Percentiles rank a stretch among this genome's conserved stretches.
Evolutionary conservation across 2,329 filamentous ascomycete species (phyloP).

Genomic region (Dothistroma septosporum): DNA sequence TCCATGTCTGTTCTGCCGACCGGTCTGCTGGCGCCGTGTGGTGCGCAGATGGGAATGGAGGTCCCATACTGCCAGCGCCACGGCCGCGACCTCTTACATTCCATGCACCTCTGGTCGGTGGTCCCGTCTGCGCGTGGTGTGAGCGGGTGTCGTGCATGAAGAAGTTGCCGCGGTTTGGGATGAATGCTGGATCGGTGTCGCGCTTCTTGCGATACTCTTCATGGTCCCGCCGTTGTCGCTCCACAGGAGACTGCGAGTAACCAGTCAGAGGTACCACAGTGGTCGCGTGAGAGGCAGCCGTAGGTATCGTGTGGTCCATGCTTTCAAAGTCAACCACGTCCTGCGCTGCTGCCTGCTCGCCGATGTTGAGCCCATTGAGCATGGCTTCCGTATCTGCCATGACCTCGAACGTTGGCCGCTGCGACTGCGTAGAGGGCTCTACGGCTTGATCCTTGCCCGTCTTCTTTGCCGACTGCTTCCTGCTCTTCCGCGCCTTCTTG

Average conservation of each 20-base stretch:
- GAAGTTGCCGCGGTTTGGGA: slow-evolving; percentile 89
- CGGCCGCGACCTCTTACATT: slow-evolving; percentile 58
- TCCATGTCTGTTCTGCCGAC: slow-evolving; percentile 73
- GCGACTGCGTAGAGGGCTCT: slow-evolving; percentile 22
- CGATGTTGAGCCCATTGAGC: slow-evolving; percentile 55
- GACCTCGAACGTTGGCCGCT: slow-evolving; percentile 36
- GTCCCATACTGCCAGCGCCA: slow-evolving; percentile 57
- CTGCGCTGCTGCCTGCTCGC: slow-evolving; percentile 36
- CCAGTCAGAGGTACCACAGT: slow-evolving; percentile 17
- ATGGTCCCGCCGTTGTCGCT: slow-evolving; percentile 76
- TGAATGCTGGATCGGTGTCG: slow-evolving; percentile 86
- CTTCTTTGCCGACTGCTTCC: slow-evolving; percentile 27
- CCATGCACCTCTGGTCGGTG: slow-evolving; percentile 24
- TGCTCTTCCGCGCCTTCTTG: slow-evolving; percentile 35
- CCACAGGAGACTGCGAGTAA: slow-evolving; percentile 50
- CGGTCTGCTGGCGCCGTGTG: slow-evolving; percentile 45
- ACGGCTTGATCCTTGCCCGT: slow-evolving; percentile 29
- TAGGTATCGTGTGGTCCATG: slow-evolving; percentile 38
- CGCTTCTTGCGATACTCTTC: slow-evolving; percentile 86
- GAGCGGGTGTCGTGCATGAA: slow-evolving; percentile 90
- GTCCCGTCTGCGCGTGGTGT: slow-evolving; percentile 20
- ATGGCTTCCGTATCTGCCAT: slow-evolving; percentile 57
- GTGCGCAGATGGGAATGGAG: slow-evolving; percentile 49
- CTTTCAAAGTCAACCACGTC: slow-evolving; percentile 51
- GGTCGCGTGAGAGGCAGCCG: slow-evolving; percentile 22